These are phyloP conservation scores for Oldenlandia corymbosa DNA, from an alignment of 257 asterid genomes.

Conservation along the genomic window DNA sequence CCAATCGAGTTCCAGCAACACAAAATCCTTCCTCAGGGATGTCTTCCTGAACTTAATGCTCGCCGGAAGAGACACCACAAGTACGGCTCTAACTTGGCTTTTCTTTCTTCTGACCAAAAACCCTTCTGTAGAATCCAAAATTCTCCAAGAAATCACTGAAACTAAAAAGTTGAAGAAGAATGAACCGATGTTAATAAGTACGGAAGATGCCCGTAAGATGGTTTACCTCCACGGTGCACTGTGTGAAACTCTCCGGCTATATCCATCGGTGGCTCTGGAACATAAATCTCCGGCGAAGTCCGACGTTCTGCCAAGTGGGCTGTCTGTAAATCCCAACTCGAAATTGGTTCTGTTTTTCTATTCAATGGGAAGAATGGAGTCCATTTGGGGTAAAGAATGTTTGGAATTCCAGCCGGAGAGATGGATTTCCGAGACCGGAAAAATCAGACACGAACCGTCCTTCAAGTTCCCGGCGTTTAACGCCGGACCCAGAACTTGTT, in stretches of 20 bases:
- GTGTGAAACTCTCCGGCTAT: slow-evolving; percentile 14
- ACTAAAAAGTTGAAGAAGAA: background rate
- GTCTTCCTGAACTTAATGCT: slow-evolving; percentile 29
- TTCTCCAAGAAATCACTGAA: slow-evolving; percentile 6
- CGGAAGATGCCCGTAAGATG: background rate
- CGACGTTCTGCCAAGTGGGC: slow-evolving; percentile 15
- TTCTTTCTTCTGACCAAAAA: slow-evolving; percentile 33
- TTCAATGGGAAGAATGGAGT: slow-evolving; percentile 23
- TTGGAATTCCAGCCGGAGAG: slow-evolving; percentile 23
- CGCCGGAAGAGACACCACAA: slow-evolving; percentile 49
- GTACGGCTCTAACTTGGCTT: slow-evolving; percentile 44
- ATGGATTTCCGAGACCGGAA: slow-evolving; percentile 17
- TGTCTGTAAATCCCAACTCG: background rate
- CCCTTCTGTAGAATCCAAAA: slow-evolving; percentile 10
- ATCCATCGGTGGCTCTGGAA: slow-evolving; percentile 1
- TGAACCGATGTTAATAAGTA: background rate
- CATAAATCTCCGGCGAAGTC: background rate
- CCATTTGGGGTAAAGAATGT: slow-evolving; percentile 23
- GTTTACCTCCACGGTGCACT: slow-evolving; percentile 15
- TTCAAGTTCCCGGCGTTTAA: slow-evolving; percentile 17
- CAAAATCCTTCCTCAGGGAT: slow-evolving; percentile 29
- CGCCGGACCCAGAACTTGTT: slow-evolving; percentile 24
- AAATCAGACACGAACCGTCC: background rate
- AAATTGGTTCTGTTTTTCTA: slow-evolving; percentile 11
- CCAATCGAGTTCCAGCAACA: background rate